Evolutionary conservation across 805 yeast genomes (phyloP).

Genomic region (Hermanozyma aechmeae): DNA sequence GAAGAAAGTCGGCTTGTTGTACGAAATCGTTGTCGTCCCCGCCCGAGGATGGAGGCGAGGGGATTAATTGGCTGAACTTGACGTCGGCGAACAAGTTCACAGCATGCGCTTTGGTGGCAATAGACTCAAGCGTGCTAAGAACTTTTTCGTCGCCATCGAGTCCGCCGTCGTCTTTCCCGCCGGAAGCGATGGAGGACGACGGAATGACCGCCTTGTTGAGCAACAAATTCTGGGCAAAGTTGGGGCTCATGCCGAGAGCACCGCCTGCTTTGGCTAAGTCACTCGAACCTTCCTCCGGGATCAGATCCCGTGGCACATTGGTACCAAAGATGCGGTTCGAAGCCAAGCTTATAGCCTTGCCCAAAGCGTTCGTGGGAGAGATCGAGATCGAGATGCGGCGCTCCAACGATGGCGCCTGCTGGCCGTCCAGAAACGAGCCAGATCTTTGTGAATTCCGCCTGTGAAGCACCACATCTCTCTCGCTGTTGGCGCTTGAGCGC

Average conservation of each 20-base stretch:
- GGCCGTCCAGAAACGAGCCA: constrained; percentile 34
- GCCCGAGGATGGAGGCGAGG: constrained; percentile 51
- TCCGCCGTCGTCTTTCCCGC: constrained; percentile 1
- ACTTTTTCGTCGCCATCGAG: constrained; percentile 27
- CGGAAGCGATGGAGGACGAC: constrained; percentile 13
- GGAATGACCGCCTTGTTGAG: constrained; percentile 27
- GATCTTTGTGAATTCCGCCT: constrained; percentile 34
- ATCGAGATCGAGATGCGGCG: constrained; percentile 61
- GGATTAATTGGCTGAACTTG: constrained; percentile 77
- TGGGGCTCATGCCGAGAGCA: constrained; percentile 16
- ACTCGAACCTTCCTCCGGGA: constrained; percentile 8
- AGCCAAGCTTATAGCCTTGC: constrained; percentile 81
- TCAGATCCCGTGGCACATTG: constrained; percentile 3
- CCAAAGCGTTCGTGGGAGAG: constrained; percentile 79
- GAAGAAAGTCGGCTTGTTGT: constrained; percentile 36
- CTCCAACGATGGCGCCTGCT: constrained; percentile 47
- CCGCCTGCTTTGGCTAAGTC: constrained; percentile 2
- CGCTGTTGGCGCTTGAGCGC: constrained; percentile 20
- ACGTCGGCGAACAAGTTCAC: constrained; percentile 84
- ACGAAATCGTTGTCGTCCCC: constrained; percentile 25
- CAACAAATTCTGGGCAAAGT: constrained; percentile 25
- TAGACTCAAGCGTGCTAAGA: constrained; percentile 47
- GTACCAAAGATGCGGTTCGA: constrained; percentile 77
- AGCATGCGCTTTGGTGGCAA: constrained; percentile 88
- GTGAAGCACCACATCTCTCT: constrained; percentile 9